A percentile compares a stretch with the other conserved stretches of the same genome.
phyloP scores from a whole-genome alignment of 345 rosid species.

The Sisymbrium irio region DNA sequence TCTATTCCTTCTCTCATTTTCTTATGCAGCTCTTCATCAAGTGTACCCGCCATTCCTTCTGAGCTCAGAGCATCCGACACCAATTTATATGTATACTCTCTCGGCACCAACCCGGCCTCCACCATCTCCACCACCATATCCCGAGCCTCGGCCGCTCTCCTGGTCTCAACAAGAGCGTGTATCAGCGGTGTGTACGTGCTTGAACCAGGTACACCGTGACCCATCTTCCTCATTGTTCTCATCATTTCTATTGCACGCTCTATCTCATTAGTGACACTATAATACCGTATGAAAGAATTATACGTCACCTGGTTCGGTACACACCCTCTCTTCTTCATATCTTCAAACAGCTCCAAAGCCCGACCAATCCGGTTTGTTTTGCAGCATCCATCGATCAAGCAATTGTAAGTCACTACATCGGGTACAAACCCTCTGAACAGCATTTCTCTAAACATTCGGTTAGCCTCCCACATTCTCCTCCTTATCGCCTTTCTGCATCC shows the following conservation, averaged over 20 bases:
- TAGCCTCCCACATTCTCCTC: conserved; percentile 89
- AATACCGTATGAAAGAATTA: conserved; percentile 79
- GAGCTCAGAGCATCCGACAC: conserved; percentile 55
- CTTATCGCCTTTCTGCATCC: conserved; percentile 77
- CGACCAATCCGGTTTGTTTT: conserved; percentile 69
- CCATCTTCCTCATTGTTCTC: conserved; percentile 64
- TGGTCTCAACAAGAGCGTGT: conserved; percentile 73
- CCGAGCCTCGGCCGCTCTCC: conserved; percentile 54
- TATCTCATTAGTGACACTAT: conserved; percentile 67
- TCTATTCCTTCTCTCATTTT: conserved; percentile 51
- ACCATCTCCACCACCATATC: conserved; percentile 68
- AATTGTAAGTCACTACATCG: conserved; percentile 79
- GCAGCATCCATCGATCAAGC: conserved; percentile 87
- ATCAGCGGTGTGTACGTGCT: conserved; percentile 79
- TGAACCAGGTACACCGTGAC: conserved; percentile 60
- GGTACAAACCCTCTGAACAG: conserved; percentile 74
- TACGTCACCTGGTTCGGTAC: conserved; percentile 67
- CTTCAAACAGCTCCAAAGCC: conserved; percentile 72
- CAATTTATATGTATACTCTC: conserved; percentile 76
- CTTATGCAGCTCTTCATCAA: conserved; percentile 44
- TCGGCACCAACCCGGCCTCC: conserved; percentile 64
- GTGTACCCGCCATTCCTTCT: conserved; percentile 33
- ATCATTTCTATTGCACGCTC: conserved; percentile 72
- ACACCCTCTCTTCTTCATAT: conserved; percentile 72
- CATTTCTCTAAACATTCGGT: conserved; percentile 80